Evolutionary conservation across 129 eudicot species (phyloP), one percentile per base, ranked within the genome.

Genomic region (Arctium minus): DNA sequence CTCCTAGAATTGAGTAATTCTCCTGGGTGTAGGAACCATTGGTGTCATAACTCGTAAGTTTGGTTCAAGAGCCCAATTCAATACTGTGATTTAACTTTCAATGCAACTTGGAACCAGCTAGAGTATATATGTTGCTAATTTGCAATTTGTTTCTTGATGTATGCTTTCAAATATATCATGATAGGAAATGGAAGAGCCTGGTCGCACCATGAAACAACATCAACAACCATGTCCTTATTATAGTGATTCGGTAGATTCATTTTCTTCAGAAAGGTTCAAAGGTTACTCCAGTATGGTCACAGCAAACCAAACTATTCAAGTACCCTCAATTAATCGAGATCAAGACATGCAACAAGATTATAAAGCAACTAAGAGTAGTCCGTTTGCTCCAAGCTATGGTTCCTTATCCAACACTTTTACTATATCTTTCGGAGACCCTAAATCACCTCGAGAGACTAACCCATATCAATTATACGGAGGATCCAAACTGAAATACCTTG

Each of bases 351-450:
- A 81, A 29, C 79, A 81, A 64, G 67, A 81, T 73, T 22, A 39
- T 81, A 81, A 73, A 18, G 46, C 65, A 29, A 62, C 65, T 30
- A 74, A 81, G 32, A 39, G 15, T 62, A 39, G 46, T 31, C 46
- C 79, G 32, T 60, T 81, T 29, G 27, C 79, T 67, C 73, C 79
- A 29, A 74, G 39, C 65, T 33, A 30, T 38, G 74, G 44, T 73
- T 74, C 85, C 27, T 29, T 76, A 64, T 73, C 85, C 67, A 73
- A 75, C 75, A 74, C 79, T 60, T 81, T 81, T 72, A 81, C 84
- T 13, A 74, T 81, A 81, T 81, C 85, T 81, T 81, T 81, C 30
- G 85, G 79, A 74, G 64, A 81, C 74, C 65, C 85, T 73, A 81
- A 39, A 81, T 37, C 84, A 37, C 78, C 72, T 36, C 72, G 35